Conservation (phyloP, 108 stramenopile genomes). For the Chaetoceros muelleri region DNA sequence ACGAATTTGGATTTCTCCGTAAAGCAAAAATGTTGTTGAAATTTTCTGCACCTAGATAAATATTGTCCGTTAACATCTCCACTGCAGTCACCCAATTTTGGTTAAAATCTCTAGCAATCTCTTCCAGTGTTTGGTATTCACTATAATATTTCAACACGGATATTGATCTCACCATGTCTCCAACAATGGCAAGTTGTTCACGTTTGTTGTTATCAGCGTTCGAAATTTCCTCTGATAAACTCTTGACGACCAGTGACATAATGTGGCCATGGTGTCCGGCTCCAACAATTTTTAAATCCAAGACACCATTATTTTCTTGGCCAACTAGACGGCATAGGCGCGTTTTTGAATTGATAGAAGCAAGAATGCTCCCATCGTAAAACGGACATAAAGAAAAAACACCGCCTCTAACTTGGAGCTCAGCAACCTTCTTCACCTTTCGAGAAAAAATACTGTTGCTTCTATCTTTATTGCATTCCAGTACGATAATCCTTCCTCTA, state of each 20-base stretch:
- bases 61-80: conserved; percentile 84
- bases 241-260: conserved; percentile 80
- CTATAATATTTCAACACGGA: conserved; percentile 81
- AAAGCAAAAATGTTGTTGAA: conserved; percentile 89
- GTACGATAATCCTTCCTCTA: conserved; percentile 82
- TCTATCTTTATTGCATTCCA: conserved; percentile 45
- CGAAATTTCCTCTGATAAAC: conserved; percentile 29
- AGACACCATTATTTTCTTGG: conserved; percentile 21
- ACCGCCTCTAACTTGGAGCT: conserved; percentile 56
- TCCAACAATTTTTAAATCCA: conserved; percentile 34
- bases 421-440: conserved; percentile 42
- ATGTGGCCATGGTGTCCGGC: conserved; percentile 93
- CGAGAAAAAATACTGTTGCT: conserved; percentile 15
- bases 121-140: conserved; percentile 72
- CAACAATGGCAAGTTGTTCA: conserved; percentile 87
- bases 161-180: conserved; percentile 95
- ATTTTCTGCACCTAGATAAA: conserved; percentile 89
- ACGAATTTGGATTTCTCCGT: conserved; percentile 64
- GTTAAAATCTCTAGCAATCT: conserved; percentile 92
- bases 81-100: conserved; percentile 91
- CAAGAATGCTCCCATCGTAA: conserved; percentile 53
- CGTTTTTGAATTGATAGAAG: conserved; percentile 75
- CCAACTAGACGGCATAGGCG: conserved; percentile 35
- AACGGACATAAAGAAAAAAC: conserved; percentile 74
- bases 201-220: conserved; percentile 4